These are phyloP conservation scores for Pulveroboletus sp. DNA, from an alignment of 768 basidiomycete species.

Conservation along the genomic window DNA sequence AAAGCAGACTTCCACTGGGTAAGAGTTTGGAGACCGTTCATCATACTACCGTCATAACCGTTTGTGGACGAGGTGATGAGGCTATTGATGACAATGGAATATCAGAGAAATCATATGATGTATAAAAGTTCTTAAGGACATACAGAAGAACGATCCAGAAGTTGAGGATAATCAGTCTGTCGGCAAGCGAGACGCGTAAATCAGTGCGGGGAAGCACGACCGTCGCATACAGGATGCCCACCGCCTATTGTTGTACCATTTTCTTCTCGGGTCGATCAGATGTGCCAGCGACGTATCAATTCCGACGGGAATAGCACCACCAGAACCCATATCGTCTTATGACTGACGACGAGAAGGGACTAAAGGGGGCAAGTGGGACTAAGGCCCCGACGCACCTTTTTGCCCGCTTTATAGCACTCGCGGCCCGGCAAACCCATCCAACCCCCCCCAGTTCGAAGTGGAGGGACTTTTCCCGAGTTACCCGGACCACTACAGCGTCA, in stretches of 20 bases:
- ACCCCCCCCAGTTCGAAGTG: background rate
- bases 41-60: constrained; percentile 75
- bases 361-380: constrained; percentile 7
- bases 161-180: constrained; percentile 57
- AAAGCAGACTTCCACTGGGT: constrained; percentile 61
- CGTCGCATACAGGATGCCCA: constrained; percentile 21
- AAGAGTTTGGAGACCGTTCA: constrained; percentile 75
- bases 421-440: constrained; percentile 6
- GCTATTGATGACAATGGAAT: constrained; percentile 26
- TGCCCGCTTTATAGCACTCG: constrained; percentile 6
- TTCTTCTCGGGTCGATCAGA: constrained; percentile 59
- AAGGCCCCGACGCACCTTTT: constrained; percentile 14
- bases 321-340: constrained; percentile 46
- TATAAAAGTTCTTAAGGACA: constrained; percentile 14
- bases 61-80: constrained; percentile 74
- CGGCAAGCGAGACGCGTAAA: background rate
- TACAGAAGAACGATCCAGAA: constrained; percentile 67
- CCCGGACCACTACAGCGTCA: background rate
- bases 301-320: constrained; percentile 36
- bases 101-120: background rate
- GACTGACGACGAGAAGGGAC: background rate
- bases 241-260: constrained; percentile 77
- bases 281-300: constrained; percentile 40
- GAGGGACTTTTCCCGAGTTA: too few species aligned
- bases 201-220: background rate